Percentiles rank a stretch among this genome's conserved stretches.
Conservation (phyloP, 2,329 filamentous ascomycete genomes). For the Fusarium domesticum region DNA sequence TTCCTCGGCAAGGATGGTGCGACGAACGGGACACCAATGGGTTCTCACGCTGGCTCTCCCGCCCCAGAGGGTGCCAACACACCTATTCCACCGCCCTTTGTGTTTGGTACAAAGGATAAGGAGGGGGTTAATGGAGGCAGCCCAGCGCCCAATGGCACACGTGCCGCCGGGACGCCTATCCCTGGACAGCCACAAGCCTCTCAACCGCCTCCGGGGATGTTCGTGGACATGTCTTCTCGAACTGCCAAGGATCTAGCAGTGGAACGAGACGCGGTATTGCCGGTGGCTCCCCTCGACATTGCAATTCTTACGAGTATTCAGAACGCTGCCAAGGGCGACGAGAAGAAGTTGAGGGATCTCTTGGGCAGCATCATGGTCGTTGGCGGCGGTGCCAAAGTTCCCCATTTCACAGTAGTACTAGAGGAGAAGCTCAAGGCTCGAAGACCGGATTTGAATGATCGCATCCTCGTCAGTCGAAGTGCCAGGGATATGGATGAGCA, state of each 20-base stretch:
- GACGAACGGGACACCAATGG: constrained; percentile 73
- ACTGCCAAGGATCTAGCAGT: constrained; percentile 54
- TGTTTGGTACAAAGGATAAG: constrained; percentile 49
- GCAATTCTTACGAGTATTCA: constrained; percentile 88
- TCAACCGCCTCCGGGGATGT: constrained; percentile 44
- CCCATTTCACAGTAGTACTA: constrained; percentile 75
- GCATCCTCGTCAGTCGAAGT: constrained; percentile 63
- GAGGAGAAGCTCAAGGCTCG: constrained; percentile 76
- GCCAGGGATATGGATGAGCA: constrained; percentile 94
- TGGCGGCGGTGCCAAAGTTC: constrained; percentile 78
- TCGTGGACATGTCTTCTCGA: constrained; percentile 51
- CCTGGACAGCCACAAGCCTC: constrained; percentile 33
- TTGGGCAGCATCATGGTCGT: constrained; percentile 88
- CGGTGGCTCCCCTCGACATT: constrained; percentile 78
- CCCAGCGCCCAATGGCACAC: constrained; percentile 51
- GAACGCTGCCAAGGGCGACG: constrained; percentile 82
- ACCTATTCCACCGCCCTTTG: constrained; percentile 55
- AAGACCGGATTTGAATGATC: constrained; percentile 57
- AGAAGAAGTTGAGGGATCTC: constrained; percentile 89
- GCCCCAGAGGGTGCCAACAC: constrained; percentile 74
- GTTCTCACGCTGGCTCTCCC: constrained; percentile 84
- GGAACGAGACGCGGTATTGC: constrained; percentile 76
- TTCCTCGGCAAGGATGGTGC: constrained; percentile 66
- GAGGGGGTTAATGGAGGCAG: constrained; percentile 47
- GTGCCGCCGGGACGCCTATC: constrained; percentile 47